Evolutionary conservation across 257 asterid genomes (phyloP), one percentile per base, ranked within the genome.

Genomic region (Salvia hispanica): DNA sequence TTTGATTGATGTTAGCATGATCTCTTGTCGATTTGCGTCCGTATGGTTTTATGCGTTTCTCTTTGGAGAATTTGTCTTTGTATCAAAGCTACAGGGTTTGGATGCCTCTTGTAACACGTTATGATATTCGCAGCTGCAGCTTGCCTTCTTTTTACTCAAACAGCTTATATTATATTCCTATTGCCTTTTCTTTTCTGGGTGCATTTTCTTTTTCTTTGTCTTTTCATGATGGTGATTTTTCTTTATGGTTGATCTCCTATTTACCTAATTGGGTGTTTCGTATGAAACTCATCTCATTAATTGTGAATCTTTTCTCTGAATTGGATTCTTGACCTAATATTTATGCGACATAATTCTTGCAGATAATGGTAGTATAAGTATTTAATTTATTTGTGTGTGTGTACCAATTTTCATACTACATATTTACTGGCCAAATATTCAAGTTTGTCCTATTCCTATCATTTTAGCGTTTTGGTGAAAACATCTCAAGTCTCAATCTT

Each of bases 61-160:
- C 45, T 64, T 72, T 55, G 65, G 58, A 52, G 54, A 37, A 60
- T 59, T 10, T 56, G 55, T 59, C 64, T 39, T 25, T 50, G 62
- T 6, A 25, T 25, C 40, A 4, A 4, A 36, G 7, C 40, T 39
- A 62, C 43, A n/a, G 6, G 31, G n/a, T 5, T 36, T 36, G 33
- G 18, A 50, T 64, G 58, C 69, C 31, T 33, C 62, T 39, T 42
- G 14, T 42, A 14, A 43, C 70, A 62, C 56, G 70, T n/a, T 33
- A 62, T 72, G 43, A 13, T 63, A 64, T 72, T 72, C 71, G 36
- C 11, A 25, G 46, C 39, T 50, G 25, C 45, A 25, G 51, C 71
- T 63, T 71, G 39, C 59, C 31, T 60, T 34, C 43, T 39, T 71
- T 52, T 68, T 14, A 14, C 14, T 6, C 45, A 3, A 62, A 25